phyloP scores from a whole-genome alignment of 345 rosid species.

The Punica granatum region DNA sequence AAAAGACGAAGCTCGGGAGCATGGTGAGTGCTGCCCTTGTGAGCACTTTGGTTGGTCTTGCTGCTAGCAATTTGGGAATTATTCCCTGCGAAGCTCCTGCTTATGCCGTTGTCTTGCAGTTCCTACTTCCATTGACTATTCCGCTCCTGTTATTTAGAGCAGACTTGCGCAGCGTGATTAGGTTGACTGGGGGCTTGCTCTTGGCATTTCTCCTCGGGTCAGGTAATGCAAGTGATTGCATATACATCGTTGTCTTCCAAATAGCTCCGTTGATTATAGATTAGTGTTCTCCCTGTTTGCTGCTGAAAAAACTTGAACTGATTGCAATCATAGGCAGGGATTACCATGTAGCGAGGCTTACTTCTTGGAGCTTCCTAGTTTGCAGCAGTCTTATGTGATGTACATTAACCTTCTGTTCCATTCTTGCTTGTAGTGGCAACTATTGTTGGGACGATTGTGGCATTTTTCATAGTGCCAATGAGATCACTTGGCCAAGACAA shows the following conservation, averaged over 20 bases:
- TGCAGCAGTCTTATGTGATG: background rate
- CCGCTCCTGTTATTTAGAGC: constrained; percentile 77
- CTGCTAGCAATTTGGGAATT: constrained; percentile 69
- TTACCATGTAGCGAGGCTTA: background rate
- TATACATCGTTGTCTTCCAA: background rate
- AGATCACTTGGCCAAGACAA: constrained; percentile 71
- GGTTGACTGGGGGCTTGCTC: constrained; percentile 71
- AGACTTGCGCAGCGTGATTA: constrained; percentile 58
- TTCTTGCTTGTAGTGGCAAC: constrained; percentile 50
- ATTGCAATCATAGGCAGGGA: background rate
- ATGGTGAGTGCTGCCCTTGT: constrained; percentile 79
- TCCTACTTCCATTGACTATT: constrained; percentile 70
- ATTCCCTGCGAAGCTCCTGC: constrained; percentile 66
- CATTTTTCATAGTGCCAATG: constrained; percentile 78
- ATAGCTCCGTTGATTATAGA: background rate
- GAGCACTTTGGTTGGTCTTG: constrained; percentile 78
- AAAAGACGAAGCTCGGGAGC: constrained; percentile 79
- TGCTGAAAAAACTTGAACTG: too few relatives aligned
- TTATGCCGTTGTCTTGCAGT: constrained; percentile 52
- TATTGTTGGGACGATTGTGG: constrained; percentile 60
- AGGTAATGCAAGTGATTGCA: constrained; percentile 24
- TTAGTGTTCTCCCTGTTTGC: background rate
- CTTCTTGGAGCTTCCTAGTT: background rate
- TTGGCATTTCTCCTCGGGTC: constrained; percentile 75
- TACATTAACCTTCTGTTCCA: constrained; percentile 1